These are phyloP conservation scores for Lobulomyces angularis DNA, from an alignment of 192 early-diverging fungal species.

Conservation along the genomic window DNA sequence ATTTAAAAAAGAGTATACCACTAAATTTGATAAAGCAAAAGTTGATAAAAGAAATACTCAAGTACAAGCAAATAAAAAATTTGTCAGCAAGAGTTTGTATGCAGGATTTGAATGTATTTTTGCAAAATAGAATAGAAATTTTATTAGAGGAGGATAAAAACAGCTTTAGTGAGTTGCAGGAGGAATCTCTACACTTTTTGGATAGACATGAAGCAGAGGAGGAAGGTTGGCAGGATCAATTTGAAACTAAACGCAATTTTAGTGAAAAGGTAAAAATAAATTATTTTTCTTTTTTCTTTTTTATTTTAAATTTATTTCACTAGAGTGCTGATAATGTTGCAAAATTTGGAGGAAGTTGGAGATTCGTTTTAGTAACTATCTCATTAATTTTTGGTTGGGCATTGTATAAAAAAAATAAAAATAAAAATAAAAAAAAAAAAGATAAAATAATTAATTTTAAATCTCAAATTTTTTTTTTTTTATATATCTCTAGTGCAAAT, in stretches of 20 bases:
- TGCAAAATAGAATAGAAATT: conserved; percentile 19
- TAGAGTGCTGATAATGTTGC: conserved; percentile 22
- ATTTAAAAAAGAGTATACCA: too few relatives aligned
- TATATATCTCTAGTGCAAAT: too few relatives aligned
- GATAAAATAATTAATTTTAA: too few relatives aligned
- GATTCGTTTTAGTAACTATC: conserved; percentile 16
- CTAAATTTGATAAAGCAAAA: too few relatives aligned
- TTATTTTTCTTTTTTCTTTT: too few relatives aligned
- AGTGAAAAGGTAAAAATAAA: too few relatives aligned
- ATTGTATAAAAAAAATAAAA: too few relatives aligned
- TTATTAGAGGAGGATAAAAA: conserved; percentile 20
- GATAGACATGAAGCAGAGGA: conserved; percentile 26
- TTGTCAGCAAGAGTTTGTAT: conserved; percentile 14
- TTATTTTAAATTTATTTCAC: conserved; percentile 18
- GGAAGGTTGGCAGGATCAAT: conserved; percentile 26
- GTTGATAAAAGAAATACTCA: too few relatives aligned
- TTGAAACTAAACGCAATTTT: conserved; percentile 23
- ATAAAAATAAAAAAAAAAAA: too few relatives aligned
- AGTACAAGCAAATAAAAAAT: too few relatives aligned
- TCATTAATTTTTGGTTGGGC: conserved; percentile 15
- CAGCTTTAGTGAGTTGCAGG: conserved; percentile 13
- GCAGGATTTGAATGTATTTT: conserved; percentile 6
- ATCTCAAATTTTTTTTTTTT: too few relatives aligned
- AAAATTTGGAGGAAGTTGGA: conserved; percentile 23
- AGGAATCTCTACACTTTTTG: conserved; percentile 24